phyloP scores from a whole-genome alignment of 768 basidiomycete genomes.

The Suillus clintonianus region DNA sequence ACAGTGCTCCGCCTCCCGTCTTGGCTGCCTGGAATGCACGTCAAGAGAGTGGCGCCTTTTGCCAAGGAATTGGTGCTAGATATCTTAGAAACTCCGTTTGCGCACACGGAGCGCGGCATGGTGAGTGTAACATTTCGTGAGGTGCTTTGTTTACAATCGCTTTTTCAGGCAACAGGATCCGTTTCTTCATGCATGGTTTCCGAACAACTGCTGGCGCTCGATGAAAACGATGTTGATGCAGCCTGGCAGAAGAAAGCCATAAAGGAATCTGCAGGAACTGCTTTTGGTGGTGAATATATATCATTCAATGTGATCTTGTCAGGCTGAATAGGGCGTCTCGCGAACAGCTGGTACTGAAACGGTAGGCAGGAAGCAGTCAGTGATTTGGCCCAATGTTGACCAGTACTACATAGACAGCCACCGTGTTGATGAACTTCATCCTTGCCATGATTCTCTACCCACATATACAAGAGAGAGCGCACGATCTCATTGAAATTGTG shows the following conservation, averaged over 20 bases:
- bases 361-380: neutral
- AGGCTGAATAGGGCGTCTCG: neutral
- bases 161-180: neutral
- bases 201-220: neutral
- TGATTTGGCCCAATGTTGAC: neutral
- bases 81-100: conserved; percentile 7
- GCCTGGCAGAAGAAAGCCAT: neutral
- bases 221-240: neutral
- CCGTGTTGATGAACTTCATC: conserved; percentile 5
- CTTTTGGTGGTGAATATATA: conserved; percentile 1
- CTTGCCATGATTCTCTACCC: conserved; percentile 14
- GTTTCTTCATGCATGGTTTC: neutral
- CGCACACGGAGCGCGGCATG: neutral
- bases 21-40: conserved; percentile 12
- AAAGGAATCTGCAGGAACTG: conserved; percentile 3
- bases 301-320: neutral
- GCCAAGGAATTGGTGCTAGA: neutral
- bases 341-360: conserved; percentile 2
- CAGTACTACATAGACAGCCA: neutral
- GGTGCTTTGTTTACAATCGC: neutral
- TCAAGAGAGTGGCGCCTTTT: conserved; percentile 3
- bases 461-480: conserved; percentile 9
- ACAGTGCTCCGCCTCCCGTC: conserved; percentile 8
- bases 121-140: neutral
- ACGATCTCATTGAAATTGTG: conserved; percentile 12